Conservation (phyloP, 169 alveolate genomes). For the Plasmodium knowlesi region DNA sequence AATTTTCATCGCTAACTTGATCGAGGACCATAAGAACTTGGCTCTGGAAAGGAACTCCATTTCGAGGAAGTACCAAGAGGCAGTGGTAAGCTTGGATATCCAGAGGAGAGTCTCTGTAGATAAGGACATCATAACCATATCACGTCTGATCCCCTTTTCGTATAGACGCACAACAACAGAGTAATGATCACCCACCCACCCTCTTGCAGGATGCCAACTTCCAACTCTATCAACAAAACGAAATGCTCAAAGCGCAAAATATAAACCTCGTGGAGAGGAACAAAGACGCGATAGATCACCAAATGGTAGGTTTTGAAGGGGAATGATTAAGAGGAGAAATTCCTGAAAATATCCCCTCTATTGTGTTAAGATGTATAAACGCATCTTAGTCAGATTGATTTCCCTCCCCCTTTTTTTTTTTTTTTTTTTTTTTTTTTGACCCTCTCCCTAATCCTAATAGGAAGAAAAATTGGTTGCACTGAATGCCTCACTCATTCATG, state of each 20-base stretch:
- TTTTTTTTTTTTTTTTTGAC: not conserved
- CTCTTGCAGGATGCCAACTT: conserved; percentile 60
- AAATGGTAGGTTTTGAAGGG: conserved; percentile 10
- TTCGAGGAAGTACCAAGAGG: conserved; percentile 61
- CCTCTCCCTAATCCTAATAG: not conserved
- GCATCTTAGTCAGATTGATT: not conserved
- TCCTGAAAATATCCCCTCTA: no score
- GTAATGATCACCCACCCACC: not conserved
- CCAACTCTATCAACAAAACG: conserved; percentile 66
- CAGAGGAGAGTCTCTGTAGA: not conserved
- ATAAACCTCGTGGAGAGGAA: conserved; percentile 46
- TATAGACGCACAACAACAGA: not conserved
- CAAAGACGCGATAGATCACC: conserved; percentile 47
- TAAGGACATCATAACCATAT: not conserved
- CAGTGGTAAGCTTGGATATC: conserved; percentile 17
- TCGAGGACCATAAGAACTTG: conserved; percentile 46
- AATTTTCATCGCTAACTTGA: conserved; percentile 13
- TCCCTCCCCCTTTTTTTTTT: not conserved
- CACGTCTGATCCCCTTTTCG: not conserved
- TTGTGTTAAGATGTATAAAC: not conserved
- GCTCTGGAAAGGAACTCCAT: conserved; percentile 13
- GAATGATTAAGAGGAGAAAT: not conserved
- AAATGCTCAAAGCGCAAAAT: conserved; percentile 71
- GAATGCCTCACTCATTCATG: conserved; percentile 35
- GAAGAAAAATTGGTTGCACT: conserved; percentile 27